Evolutionary conservation across 495 filamentous ascomycete genomes (phyloP).

Genomic region (Clavariopsis aquatica): DNA sequence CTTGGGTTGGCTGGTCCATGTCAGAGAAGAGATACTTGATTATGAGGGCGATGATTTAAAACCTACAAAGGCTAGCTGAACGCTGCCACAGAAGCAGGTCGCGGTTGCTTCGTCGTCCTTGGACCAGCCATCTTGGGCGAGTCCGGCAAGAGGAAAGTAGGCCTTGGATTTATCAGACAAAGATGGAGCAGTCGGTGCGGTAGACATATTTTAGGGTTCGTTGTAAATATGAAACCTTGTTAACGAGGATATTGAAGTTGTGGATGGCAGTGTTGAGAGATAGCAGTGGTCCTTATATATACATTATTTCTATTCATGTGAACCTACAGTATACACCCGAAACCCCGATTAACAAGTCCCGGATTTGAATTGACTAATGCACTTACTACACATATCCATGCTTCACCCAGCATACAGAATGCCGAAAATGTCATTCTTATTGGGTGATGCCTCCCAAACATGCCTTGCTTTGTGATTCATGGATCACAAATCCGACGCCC

Average conservation of each 20-base stretch:
- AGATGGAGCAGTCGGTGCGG: not conserved
- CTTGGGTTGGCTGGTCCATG: slow-evolving; percentile 15
- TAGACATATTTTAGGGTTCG: not conserved
- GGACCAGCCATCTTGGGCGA: slow-evolving; percentile 44
- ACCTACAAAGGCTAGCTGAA: slow-evolving; percentile 33
- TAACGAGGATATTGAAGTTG: not conserved
- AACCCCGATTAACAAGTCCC: not conserved
- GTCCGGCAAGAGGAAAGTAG: slow-evolving; percentile 42
- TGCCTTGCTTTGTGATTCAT: not conserved
- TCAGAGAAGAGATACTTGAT: not conserved
- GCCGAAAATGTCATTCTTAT: not conserved
- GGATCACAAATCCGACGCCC: not conserved
- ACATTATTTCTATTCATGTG: not conserved
- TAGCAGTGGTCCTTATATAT: not conserved
- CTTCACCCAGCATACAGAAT: not conserved
- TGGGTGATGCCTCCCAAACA: not conserved
- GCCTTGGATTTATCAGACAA: slow-evolving; percentile 35
- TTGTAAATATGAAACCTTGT: not conserved
- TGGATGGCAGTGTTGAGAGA: not conserved
- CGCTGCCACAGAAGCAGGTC: slow-evolving; percentile 36
- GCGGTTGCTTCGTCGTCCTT: slow-evolving; percentile 53
- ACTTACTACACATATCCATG: not conserved
- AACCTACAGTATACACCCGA: not conserved
- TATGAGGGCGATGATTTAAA: not conserved
- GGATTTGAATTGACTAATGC: not conserved